These are phyloP conservation scores for Pseudodiploospora longispora DNA, from an alignment of 2,329 filamentous ascomycete species.

Conservation along the genomic window DNA sequence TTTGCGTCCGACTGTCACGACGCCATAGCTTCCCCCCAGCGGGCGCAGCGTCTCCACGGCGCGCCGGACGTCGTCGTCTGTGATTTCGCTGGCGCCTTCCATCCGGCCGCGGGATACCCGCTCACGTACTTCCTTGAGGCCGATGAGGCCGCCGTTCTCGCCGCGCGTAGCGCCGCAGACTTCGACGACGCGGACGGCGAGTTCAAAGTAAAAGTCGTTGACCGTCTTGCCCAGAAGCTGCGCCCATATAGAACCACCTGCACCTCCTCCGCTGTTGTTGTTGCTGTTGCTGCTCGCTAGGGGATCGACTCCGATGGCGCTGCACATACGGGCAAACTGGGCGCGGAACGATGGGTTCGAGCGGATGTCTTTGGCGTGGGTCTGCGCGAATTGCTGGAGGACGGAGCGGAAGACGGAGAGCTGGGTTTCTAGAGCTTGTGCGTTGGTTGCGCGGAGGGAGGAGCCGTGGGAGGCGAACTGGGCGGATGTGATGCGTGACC, in stretches of 20 bases:
- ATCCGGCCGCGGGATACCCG: conserved; percentile 64
- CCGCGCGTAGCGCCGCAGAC: conserved; percentile 77
- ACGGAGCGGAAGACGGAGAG: conserved; percentile 93
- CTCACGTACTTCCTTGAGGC: conserved; percentile 71
- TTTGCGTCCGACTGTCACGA: conserved; percentile 74
- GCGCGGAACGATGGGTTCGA: conserved; percentile 91
- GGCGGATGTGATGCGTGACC: conserved; percentile 73
- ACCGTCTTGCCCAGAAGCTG: conserved; percentile 86
- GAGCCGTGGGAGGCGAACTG: conserved; percentile 89
- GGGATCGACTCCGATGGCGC: conserved; percentile 92
- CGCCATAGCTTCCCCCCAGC: conserved; percentile 78
- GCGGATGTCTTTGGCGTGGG: conserved; percentile 91
- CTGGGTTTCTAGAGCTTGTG: conserved; percentile 81
- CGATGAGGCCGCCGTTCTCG: conserved; percentile 90
- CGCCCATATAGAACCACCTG: conserved; percentile 74
- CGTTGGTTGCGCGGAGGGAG: conserved; percentile 74
- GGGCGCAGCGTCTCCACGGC: conserved; percentile 83
- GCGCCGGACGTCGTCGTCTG: conserved; percentile 86
- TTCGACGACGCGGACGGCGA: conserved; percentile 92
- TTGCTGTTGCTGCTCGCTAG: conserved; percentile 47
- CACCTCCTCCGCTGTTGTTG: conserved; percentile 35
- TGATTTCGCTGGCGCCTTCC: conserved; percentile 70
- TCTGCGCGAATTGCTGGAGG: conserved; percentile 89
- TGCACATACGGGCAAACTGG: conserved; percentile 97
- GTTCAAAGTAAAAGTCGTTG: conserved; percentile 97